phyloP scores from a whole-genome alignment of 2,329 filamentous ascomycete species.

The Colletotrichum orchidophilum region DNA sequence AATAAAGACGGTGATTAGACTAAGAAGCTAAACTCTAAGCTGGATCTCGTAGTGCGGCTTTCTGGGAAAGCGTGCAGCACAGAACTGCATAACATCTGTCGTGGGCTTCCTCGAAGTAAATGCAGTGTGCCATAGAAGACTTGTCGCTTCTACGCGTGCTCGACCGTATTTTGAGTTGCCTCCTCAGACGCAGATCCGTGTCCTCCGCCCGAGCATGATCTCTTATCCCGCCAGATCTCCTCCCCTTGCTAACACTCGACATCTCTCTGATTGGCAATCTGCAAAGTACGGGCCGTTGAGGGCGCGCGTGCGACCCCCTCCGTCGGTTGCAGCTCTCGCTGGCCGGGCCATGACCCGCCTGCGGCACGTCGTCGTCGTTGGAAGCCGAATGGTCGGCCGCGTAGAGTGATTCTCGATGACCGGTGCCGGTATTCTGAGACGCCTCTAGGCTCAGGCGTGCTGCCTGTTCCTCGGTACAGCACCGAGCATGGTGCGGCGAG shows the following conservation, averaged over 20 bases:
- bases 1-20: constrained; percentile 27
- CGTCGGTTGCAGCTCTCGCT: constrained; percentile 32
- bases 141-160: neutral
- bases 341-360: constrained; percentile 33
- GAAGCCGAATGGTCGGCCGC: constrained; percentile 2
- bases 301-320: constrained; percentile 27
- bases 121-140: neutral
- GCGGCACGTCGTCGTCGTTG: constrained; percentile 26
- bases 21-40: constrained; percentile 17
- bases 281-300: constrained; percentile 31
- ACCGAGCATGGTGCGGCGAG: constrained; percentile 33
- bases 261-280: constrained; percentile 28
- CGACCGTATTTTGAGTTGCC: constrained; percentile 7
- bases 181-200: constrained; percentile 2
- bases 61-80: constrained; percentile 8
- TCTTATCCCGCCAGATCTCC: neutral
- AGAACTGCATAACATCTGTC: constrained; percentile 4
- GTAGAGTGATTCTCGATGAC: neutral
- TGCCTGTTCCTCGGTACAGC: constrained; percentile 29
- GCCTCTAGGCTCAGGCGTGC: constrained; percentile 17
- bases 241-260: constrained; percentile 27
- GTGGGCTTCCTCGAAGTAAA: neutral
- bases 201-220: neutral
- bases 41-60: constrained; percentile 7
- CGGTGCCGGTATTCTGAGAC: constrained; percentile 5